Evolutionary conservation across 768 basidiomycete species (phyloP).

Genomic region (Pluteus cervinus): DNA sequence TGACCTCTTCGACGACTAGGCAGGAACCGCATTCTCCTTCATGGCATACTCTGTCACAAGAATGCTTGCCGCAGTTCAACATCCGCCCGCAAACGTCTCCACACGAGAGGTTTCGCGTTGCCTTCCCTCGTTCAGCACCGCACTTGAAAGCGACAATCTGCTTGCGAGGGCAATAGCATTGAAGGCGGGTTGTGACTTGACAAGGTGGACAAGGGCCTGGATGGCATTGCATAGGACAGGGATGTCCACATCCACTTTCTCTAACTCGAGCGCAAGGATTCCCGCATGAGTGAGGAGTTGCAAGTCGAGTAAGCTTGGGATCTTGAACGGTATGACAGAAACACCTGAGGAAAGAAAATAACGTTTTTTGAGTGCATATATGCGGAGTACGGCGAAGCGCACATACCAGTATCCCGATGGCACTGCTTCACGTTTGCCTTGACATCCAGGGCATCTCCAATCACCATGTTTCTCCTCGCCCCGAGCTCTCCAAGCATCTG

Average conservation of each 20-base stretch:
- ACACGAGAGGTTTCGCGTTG: conserved; percentile 33
- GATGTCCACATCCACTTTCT: conserved; percentile 60
- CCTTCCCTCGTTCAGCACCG: conserved; percentile 24
- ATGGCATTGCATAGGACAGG: conserved; percentile 83
- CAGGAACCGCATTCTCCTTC: conserved; percentile 70
- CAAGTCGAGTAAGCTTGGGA: conserved; percentile 62
- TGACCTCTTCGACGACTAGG: conserved; percentile 39
- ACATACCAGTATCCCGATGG: conserved; percentile 64
- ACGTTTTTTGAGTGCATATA: conserved; percentile 9
- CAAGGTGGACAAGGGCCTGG: conserved; percentile 98
- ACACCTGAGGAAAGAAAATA: conserved; percentile 46
- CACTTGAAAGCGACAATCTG: conserved; percentile 54
- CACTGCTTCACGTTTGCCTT: conserved; percentile 62
- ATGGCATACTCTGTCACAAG: conserved; percentile 69
- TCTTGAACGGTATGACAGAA: conserved; percentile 77
- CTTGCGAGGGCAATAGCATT: conserved; percentile 74
- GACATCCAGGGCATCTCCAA: conserved; percentile 95
- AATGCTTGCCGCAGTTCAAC: conserved; percentile 70
- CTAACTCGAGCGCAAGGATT: conserved; percentile 60
- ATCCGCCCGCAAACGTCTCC: conserved; percentile 34
- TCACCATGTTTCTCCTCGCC: conserved; percentile 67
- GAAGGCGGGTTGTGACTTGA: conserved; percentile 65
- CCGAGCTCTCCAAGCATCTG: conserved; percentile 66
- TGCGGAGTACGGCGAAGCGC: background rate
- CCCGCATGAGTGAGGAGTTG: conserved; percentile 75